phyloP scores from a whole-genome alignment of 2,329 filamentous ascomycete genomes.

The Aspergillus brasiliensis region DNA sequence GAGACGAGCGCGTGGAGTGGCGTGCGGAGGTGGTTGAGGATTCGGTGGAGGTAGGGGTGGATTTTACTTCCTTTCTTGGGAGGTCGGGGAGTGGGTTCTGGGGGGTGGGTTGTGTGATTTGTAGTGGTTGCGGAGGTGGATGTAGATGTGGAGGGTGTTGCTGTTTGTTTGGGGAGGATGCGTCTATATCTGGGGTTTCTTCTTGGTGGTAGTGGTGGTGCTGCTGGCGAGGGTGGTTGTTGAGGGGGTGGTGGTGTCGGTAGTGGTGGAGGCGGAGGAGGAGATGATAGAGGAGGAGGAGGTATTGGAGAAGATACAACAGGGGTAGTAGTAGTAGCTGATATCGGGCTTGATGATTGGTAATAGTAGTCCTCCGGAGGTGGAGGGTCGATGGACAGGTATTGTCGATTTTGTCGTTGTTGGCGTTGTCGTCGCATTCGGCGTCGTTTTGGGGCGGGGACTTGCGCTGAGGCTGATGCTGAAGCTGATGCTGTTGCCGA shows the following conservation, averaged over 20 bases:
- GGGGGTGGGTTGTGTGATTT: constrained; percentile 39
- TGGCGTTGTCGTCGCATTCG: no score
- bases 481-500: no score
- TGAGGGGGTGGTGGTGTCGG: no score
- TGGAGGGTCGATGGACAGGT: neutral
- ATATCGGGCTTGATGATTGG: no score
- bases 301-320: no score
- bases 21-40: constrained; percentile 32
- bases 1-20: constrained; percentile 41
- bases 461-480: neutral
- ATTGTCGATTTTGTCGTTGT: no score
- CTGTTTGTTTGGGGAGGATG: neutral
- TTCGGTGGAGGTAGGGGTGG: constrained; percentile 14
- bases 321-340: no score
- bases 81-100: constrained; percentile 42
- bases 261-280: neutral
- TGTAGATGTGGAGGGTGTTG: constrained; percentile 29
- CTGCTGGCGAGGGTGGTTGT: neutral
- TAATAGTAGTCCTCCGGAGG: neutral
- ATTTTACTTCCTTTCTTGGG: constrained; percentile 16
- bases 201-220: constrained; percentile 6
- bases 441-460: neutral
- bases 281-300: neutral
- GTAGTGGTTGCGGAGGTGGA: constrained; percentile 33
- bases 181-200: no score